Conservation (phyloP, 1,139 yeast species). For the Trichomonascaceae sp. region DNA sequence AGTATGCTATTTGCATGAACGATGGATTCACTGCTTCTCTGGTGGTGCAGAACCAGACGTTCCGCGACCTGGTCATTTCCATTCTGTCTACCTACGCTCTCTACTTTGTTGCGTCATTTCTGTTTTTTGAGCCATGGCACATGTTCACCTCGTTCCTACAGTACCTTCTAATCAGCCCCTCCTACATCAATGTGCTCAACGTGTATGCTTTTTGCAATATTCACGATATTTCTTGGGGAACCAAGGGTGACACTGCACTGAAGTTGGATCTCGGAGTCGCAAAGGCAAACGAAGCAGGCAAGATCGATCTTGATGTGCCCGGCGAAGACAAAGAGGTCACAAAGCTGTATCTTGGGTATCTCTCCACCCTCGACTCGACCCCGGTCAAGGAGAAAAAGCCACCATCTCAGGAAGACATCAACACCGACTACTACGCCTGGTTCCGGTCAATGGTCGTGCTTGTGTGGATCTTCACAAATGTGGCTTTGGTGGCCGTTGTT, state of each 20-base stretch:
- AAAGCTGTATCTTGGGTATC: conserved; percentile 36
- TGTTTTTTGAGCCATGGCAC: conserved; percentile 70
- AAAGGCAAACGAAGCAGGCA: conserved; percentile 39
- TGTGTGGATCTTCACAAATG: conserved; percentile 63
- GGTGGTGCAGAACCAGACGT: conserved; percentile 47
- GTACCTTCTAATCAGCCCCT: conserved; percentile 58
- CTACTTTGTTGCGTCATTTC: conserved; percentile 61
- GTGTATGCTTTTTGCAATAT: conserved; percentile 78
- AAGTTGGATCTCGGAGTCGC: conserved; percentile 59
- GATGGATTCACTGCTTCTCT: conserved; percentile 33
- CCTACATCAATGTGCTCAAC: conserved; percentile 64
- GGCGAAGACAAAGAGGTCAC: conserved; percentile 52
- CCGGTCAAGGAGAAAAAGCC: conserved; percentile 16
- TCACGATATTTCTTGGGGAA: conserved; percentile 84
- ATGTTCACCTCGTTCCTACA: conserved; percentile 63
- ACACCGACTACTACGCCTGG: conserved; percentile 57
- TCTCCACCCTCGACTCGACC: conserved; percentile 17
- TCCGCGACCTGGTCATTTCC: conserved; percentile 81
- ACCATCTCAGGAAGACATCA: conserved; percentile 12
- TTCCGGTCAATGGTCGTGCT: conserved; percentile 70
- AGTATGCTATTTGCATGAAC: conserved; percentile 29
- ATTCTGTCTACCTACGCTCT: conserved; percentile 72
- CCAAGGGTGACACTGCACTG: conserved; percentile 55
- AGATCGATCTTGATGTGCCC: conserved; percentile 51
- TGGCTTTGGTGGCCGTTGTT: conserved; percentile 52